Percentiles rank a stretch among this genome's conserved stretches.
phyloP scores from a whole-genome alignment of 129 eudicot genomes.

The Helianthus tuberosus region DNA sequence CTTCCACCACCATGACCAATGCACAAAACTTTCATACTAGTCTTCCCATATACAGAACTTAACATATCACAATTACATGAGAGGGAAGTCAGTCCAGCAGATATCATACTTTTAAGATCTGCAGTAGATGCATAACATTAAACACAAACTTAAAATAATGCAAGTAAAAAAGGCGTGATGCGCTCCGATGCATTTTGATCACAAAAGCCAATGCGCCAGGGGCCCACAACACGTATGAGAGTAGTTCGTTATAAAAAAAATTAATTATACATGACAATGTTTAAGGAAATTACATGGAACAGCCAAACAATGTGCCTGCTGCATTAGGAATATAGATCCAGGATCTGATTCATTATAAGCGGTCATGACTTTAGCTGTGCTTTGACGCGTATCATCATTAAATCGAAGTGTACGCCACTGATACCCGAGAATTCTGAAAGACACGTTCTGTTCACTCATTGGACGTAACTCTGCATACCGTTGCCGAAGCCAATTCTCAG shows the following conservation, averaged over 20 bases:
- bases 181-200: no score
- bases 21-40: constrained; percentile 72
- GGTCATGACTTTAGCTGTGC: constrained; percentile 81
- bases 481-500: constrained; percentile 76
- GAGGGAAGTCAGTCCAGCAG: constrained; percentile 74
- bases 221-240: no score
- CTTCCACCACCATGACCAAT: constrained; percentile 99
- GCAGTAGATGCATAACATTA: constrained; percentile 21
- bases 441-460: constrained; percentile 26
- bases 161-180: no score
- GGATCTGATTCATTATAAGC: constrained; percentile 71
- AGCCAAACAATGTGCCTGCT: constrained; percentile 85
- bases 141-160: not conserved
- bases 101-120: constrained; percentile 93
- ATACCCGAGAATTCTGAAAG: constrained; percentile 66
- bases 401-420: constrained; percentile 91
- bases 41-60: constrained; percentile 52
- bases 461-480: constrained; percentile 61
- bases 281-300: constrained; percentile 66
- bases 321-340: constrained; percentile 62
- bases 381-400: constrained; percentile 82
- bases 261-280: no score
- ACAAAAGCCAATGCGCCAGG: no score
- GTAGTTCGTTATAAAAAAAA: no score
- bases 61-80: constrained; percentile 61